These are phyloP conservation scores for Aspergillus sp. DNA, from an alignment of 2,329 filamentous ascomycete genomes.

Conservation along the genomic window DNA sequence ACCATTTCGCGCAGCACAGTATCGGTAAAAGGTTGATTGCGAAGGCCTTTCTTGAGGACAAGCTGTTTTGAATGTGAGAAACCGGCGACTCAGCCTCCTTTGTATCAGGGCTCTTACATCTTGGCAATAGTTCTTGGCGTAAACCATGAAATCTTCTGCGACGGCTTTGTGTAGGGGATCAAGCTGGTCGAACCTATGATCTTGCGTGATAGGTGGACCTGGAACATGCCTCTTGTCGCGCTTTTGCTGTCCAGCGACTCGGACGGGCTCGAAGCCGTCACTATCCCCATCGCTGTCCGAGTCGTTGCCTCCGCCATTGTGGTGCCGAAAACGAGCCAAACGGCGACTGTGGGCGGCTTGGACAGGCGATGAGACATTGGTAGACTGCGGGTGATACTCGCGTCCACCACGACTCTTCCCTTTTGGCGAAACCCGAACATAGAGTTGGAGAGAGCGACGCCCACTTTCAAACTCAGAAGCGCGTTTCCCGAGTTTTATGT, in stretches of 20 bases:
- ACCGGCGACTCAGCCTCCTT: background rate
- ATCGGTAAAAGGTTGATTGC: constrained; percentile 47
- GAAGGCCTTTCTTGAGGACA: constrained; percentile 42
- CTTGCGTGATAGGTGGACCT: constrained; percentile 47
- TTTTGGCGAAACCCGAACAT: constrained; percentile 52
- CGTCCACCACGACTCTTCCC: constrained; percentile 28
- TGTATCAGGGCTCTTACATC: constrained; percentile 30
- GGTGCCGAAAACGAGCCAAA: constrained; percentile 25
- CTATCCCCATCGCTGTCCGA: constrained; percentile 38
- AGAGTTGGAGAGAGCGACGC: constrained; percentile 48
- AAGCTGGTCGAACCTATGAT: constrained; percentile 41
- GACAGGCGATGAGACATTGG: constrained; percentile 65
- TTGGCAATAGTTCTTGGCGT: constrained; percentile 43
- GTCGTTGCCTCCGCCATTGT: constrained; percentile 19
- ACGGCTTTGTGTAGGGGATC: constrained; percentile 43
- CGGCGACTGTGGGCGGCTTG: constrained; percentile 44
- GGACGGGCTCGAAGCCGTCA: constrained; percentile 44
- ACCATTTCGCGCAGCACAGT: constrained; percentile 48
- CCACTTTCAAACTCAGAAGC: constrained; percentile 47
- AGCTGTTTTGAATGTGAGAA: constrained; percentile 27
- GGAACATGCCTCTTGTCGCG: constrained; percentile 26
- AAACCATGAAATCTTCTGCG: constrained; percentile 47
- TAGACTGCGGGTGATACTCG: constrained; percentile 57
- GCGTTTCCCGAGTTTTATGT: constrained; percentile 50
- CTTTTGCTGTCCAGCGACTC: constrained; percentile 31